Base-by-base conservation (phyloP, 805 yeast species). In the Candida piceae region DNA sequence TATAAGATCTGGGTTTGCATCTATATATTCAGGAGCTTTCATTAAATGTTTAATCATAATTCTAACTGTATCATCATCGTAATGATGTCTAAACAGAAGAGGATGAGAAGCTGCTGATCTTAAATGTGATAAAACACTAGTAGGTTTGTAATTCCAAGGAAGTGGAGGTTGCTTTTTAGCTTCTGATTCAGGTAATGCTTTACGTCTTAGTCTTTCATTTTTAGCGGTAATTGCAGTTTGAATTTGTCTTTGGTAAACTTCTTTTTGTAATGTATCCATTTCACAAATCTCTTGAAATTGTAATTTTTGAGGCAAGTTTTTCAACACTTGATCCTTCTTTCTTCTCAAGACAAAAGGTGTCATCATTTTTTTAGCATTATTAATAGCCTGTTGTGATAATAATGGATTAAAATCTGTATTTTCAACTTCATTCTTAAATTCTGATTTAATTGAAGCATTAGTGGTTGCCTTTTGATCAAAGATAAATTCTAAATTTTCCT, bases 301-400 rank as follows among this genome's bases (percentile, higher is more conserved):
- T 38, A 67, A 63, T 55, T 93, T 93, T 21, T 72, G 69, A 1
- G 98, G 98, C 40, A 93, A 67, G 56, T 93, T 90, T 55, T 84
- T 77, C 60, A 93, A 71, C 7, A 93, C 98, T 61, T 90, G 97
- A 38, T 76, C 84, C 64, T 93, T 93, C 56, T 81, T 82, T 58
- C 99, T 78, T 61, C 99, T 74, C 52, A 93, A 66, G 7, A 93
- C 90, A 64, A 93, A 93, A 4, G 99, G 99, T 3, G 94, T 84
- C 97, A 93, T 90, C 97, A 93, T 90, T 5, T 93, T 83, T 58
- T 86, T 87, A 4, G 99, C 99, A 55, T 88, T 84, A 23, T 79
- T 72, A 44, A 93, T 88, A 1, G 98, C 94, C 62, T 90, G 95
- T 47, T 82, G 84, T 0, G 97, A 86, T 28, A 93, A 64, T 29